Conservation (phyloP, 495 filamentous ascomycete species). For the Chaetomium tenue region DNA sequence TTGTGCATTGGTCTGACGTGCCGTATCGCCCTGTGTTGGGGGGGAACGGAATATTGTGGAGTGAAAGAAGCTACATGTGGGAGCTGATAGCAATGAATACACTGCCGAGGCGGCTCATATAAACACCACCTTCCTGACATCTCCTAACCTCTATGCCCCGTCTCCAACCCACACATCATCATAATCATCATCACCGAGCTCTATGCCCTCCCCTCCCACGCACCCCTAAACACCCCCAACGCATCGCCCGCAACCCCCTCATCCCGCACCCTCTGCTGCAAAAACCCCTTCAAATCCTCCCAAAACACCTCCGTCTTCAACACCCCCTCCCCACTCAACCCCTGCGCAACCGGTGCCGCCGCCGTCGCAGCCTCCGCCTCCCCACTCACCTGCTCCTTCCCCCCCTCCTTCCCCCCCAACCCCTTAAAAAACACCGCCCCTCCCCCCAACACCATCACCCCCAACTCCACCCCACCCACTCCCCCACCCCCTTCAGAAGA, state of each 20-base stretch:
- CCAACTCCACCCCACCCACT: constrained; percentile 62
- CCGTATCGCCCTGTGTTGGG: background rate
- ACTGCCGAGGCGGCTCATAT: background rate
- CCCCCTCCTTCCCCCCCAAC: background rate
- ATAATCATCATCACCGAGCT: background rate
- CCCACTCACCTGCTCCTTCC: background rate
- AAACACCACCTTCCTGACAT: background rate
- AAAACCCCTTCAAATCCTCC: constrained; percentile 77
- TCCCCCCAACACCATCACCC: constrained; percentile 82
- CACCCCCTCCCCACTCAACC: constrained; percentile 43
- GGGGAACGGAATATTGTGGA: background rate
- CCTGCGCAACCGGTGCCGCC: constrained; percentile 31
- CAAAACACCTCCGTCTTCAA: constrained; percentile 77
- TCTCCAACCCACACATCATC: background rate
- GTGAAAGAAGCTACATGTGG: background rate
- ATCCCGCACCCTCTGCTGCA: constrained; percentile 75
- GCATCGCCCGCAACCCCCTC: constrained; percentile 63
- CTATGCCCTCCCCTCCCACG: constrained; percentile 52
- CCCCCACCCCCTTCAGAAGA: constrained; percentile 28
- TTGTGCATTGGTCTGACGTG: background rate
- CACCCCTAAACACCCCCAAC: constrained; percentile 62
- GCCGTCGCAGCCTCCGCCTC: background rate
- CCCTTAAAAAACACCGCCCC: constrained; percentile 32
- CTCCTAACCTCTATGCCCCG: background rate
- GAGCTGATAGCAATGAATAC: constrained; percentile 1